Conservation (phyloP, 1,139 yeast species). For the Geotrichum siamense region DNA sequence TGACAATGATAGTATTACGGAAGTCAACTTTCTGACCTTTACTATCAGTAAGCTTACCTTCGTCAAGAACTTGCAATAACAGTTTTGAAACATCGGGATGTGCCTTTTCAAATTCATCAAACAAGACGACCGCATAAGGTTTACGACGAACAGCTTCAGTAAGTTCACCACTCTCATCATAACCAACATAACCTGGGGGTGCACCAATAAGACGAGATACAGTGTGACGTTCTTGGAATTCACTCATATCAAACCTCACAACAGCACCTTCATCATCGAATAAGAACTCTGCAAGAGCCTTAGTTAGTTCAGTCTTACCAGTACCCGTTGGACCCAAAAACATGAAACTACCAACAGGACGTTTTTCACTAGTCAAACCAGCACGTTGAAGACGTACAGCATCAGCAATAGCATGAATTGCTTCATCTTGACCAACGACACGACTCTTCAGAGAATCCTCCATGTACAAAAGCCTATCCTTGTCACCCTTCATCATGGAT, state of each 20-base stretch:
- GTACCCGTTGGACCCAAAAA: conserved; percentile 98
- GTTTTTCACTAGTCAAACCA: conserved; percentile 84
- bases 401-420: conserved; percentile 79
- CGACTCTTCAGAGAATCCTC: conserved; percentile 66
- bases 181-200: conserved; percentile 97
- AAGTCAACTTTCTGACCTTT: conserved; percentile 93
- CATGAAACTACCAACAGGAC: conserved; percentile 95
- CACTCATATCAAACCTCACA: conserved; percentile 93
- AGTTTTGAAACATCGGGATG: conserved; percentile 89
- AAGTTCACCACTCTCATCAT: conserved; percentile 86
- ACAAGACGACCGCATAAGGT: conserved; percentile 86
- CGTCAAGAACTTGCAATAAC: conserved; percentile 85
- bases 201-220: conserved; percentile 90
- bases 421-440: conserved; percentile 94
- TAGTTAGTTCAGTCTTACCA: conserved; percentile 93
- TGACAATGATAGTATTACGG: conserved; percentile 89
- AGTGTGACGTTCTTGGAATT: conserved; percentile 90
- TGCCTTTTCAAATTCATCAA: conserved; percentile 96
- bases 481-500: conserved; percentile 87
- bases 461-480: conserved; percentile 83
- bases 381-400: conserved; percentile 96
- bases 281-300: conserved; percentile 81
- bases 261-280: conserved; percentile 85
- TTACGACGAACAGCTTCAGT: conserved; percentile 94
- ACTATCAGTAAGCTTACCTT: conserved; percentile 88